Conservation (phyloP, 352 stramenopile genomes). For the Pythium phragmiticola region DNA sequence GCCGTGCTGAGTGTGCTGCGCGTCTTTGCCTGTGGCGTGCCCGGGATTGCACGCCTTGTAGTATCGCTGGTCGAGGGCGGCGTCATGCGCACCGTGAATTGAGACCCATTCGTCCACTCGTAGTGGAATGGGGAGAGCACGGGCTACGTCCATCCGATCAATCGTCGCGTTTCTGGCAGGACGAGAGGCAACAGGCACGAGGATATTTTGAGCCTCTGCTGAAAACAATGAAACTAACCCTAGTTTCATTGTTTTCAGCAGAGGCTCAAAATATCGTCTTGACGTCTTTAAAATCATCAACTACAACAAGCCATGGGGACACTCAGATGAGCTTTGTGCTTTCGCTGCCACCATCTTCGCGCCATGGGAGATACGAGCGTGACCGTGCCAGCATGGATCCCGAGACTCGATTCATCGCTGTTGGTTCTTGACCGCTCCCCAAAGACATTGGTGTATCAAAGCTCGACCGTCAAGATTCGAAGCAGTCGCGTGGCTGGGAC, state of each 20-base stretch:
- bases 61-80: background rate
- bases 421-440: background rate
- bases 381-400: background rate
- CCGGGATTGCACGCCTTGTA: background rate
- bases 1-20: background rate
- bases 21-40: background rate
- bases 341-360: background rate
- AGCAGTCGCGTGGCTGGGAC: slow-evolving; percentile 24
- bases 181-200: no score
- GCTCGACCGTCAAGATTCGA: slow-evolving; percentile 35
- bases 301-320: no score
- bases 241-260: no score
- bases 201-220: no score
- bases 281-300: no score
- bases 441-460: slow-evolving; percentile 30
- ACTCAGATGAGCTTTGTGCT: background rate
- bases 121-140: no score
- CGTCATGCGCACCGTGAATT: background rate
- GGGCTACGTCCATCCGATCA: no score
- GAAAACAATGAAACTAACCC: no score
- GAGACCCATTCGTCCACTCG: no score
- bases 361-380: background rate
- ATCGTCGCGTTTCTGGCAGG: no score
- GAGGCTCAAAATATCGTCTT: no score
- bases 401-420: slow-evolving; percentile 7